phyloP scores from a whole-genome alignment of 495 filamentous ascomycete species.

The Daldinia decipiens region DNA sequence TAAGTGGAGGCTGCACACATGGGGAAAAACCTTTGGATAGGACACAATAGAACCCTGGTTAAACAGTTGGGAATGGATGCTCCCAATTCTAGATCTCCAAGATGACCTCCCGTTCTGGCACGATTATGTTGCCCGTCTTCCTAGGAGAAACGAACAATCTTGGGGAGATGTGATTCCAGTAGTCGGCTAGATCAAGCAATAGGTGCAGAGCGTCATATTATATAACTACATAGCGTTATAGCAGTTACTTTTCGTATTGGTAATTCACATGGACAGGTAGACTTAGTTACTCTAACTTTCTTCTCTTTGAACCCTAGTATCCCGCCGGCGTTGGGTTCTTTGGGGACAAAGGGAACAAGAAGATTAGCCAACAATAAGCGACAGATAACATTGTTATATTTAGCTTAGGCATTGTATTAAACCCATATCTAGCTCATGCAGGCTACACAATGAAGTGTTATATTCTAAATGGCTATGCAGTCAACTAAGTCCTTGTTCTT shows the following conservation, averaged over 20 bases:
- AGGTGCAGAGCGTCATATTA: not conserved
- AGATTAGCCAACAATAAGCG: not conserved
- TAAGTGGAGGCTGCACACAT: not conserved
- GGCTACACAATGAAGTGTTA: not conserved
- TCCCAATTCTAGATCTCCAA: not conserved
- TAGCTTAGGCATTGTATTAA: not conserved
- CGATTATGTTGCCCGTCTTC: not conserved
- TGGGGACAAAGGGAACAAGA: not conserved
- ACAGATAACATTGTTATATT: not conserved
- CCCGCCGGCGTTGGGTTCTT: not conserved
- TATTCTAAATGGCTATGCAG: not conserved
- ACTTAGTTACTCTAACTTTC: not conserved
- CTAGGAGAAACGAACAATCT: not conserved
- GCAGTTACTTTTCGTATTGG: not conserved
- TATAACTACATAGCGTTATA: not conserved
- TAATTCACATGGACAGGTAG: not conserved
- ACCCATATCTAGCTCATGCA: not conserved
- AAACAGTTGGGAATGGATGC: not conserved
- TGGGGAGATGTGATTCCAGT: not conserved
- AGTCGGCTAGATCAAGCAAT: not conserved
- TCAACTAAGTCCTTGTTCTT: not conserved
- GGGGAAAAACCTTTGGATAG: not conserved
- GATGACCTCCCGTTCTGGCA: not conserved
- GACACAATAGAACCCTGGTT: not conserved
- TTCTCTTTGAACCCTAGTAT: not conserved